These are phyloP conservation scores for Asclepias syriaca DNA, from an alignment of 257 asterid genomes.

Conservation along the genomic window DNA sequence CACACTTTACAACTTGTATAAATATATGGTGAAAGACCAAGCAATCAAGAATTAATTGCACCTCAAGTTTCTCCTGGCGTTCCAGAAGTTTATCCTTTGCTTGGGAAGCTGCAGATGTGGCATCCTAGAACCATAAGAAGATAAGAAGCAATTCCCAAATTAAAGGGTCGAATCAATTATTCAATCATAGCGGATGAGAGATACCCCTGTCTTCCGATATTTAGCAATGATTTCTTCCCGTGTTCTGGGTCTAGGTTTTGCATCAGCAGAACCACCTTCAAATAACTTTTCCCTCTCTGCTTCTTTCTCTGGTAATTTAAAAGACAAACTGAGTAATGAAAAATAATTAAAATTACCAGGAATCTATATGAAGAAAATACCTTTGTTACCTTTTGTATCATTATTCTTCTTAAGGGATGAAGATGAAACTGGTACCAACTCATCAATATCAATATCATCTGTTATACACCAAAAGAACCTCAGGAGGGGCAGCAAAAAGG, in stretches of 20 bases:
- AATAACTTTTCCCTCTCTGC: slow-evolving; percentile 59
- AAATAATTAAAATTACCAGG: not conserved
- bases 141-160: slow-evolving; percentile 22
- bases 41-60: slow-evolving; percentile 18
- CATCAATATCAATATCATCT: slow-evolving; percentile 78
- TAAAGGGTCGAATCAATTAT: slow-evolving; percentile 8
- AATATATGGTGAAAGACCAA: not conserved
- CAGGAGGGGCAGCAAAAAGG: not conserved
- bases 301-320: slow-evolving; percentile 41
- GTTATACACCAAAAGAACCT: slow-evolving; percentile 22
- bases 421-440: slow-evolving; percentile 40
- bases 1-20: not conserved
- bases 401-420: slow-evolving; percentile 33
- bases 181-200: slow-evolving; percentile 16
- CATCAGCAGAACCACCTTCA: slow-evolving; percentile 60
- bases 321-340: slow-evolving; percentile 1
- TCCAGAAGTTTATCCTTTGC: slow-evolving; percentile 86
- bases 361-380: not conserved
- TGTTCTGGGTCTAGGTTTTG: slow-evolving; percentile 63
- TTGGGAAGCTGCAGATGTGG: slow-evolving; percentile 65
- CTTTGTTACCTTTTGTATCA: slow-evolving; percentile 40
- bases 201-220: slow-evolving; percentile 75
- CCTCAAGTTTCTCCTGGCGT: slow-evolving; percentile 90
- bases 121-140: slow-evolving; percentile 49
- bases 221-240: slow-evolving; percentile 94